Conservation (phyloP, 768 basidiomycete species). For the Leccinum rimulosum region DNA sequence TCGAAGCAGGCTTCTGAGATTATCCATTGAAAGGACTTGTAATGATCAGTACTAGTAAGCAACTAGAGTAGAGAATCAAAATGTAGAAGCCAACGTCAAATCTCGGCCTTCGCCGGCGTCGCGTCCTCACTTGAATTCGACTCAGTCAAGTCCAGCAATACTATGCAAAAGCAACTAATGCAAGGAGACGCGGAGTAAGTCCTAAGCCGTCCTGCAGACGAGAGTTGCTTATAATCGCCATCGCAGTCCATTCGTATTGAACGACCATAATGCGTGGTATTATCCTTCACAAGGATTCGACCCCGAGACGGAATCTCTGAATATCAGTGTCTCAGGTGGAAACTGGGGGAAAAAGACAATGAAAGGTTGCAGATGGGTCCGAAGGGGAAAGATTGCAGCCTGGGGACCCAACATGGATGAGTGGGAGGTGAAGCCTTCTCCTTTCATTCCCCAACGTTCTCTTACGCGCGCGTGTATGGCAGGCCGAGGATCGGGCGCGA, state of each 20-base stretch:
- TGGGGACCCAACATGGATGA: constrained; percentile 87
- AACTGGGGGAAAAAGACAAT: constrained; percentile 85
- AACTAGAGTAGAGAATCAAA: not conserved
- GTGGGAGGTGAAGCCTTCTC: constrained; percentile 61
- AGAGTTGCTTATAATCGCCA: constrained; percentile 7
- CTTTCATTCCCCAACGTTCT: constrained; percentile 3
- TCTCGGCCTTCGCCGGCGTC: constrained; percentile 26
- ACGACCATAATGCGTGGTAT: constrained; percentile 79
- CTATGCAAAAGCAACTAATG: constrained; percentile 27
- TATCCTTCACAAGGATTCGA: constrained; percentile 77
- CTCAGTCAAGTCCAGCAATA: not conserved
- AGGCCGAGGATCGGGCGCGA: constrained; percentile 82
- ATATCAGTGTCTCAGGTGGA: constrained; percentile 49
- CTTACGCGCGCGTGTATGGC: constrained; percentile 9
- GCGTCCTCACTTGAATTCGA: not conserved
- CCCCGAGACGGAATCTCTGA: constrained; percentile 59
- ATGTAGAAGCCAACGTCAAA: not conserved
- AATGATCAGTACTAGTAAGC: not conserved
- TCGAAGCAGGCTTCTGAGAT: not conserved
- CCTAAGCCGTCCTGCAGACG: not conserved
- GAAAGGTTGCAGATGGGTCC: constrained; percentile 78
- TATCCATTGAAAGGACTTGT: not conserved
- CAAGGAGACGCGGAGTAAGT: constrained; percentile 34
- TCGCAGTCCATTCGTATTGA: constrained; percentile 47
- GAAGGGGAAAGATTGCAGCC: constrained; percentile 74